Base-by-base conservation (phyloP, 352 stramenopile species). In the Phytophthora cryptogea region DNA sequence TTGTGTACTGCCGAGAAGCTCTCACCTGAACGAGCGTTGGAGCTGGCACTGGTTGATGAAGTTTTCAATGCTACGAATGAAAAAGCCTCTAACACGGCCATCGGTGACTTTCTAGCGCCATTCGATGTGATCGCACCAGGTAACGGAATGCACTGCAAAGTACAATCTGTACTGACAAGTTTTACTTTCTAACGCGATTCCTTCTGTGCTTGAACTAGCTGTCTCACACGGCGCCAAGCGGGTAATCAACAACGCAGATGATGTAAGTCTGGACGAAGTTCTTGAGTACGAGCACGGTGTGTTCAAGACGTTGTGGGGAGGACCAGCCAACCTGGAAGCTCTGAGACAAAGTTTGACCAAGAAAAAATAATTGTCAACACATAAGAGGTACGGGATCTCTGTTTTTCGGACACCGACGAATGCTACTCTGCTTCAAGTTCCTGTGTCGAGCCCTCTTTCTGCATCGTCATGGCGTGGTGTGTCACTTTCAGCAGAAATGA, bases 231-330 rank as follows among this genome's bases (percentile, higher is more conserved):
- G 78, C 3, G 70, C 83, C 9, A 94, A 94, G 57, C 72, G 72
- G 23, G 75, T 90, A 14, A 80, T 93, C 42, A 83, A 83, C 16
- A 74, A 66, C 40, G 80, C 80, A 3, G 84, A 94, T 39, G 83
- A 93, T 27, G 73, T 90, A 16, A 83, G 66, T 49, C 56, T 91
- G 8, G 70, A 89, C 39, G 70, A 76, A 27, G 64, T 90, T 26
- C 63, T 89, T 13, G 75, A 66, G 20, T 83, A 76, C 32, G 84
- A 94, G 47, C 80, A 87, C 23, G 61, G 69, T 10, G 68, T 91
- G 4, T 94, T 94, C 56, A 78, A 70, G 32, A 73, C 70, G 11
- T 63, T 94, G n/a, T 94, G 84, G 84, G 84, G 82, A 11, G 84
- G 84, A 7, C 80, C 82, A n/a, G 72, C 78, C 13, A 94, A 94